Evolutionary conservation across 2,329 filamentous ascomycete species (phyloP).

Genomic region (Colletotrichum sp.): DNA sequence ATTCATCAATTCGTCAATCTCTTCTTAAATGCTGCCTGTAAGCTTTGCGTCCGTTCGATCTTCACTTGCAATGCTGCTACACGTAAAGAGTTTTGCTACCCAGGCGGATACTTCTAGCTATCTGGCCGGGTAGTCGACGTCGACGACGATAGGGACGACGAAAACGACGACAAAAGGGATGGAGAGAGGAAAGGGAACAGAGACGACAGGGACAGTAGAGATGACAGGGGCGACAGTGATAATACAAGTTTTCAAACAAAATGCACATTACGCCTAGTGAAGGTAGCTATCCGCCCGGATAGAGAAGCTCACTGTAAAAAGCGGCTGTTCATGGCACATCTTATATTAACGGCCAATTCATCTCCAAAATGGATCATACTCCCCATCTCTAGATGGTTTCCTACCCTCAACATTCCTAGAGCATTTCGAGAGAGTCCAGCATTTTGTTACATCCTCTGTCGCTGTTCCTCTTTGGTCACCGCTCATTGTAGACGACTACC

Average conservation of each 20-base stretch:
- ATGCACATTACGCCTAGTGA: neutral
- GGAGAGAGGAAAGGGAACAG: too few relatives aligned
- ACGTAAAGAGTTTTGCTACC: neutral
- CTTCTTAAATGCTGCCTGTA: neutral
- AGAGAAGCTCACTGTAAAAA: too few relatives aligned
- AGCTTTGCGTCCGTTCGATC: neutral
- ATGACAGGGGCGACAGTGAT: too few relatives aligned
- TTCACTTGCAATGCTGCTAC: neutral
- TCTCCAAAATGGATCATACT: too few relatives aligned
- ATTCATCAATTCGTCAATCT: neutral
- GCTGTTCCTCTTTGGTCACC: too few relatives aligned
- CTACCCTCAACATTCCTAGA: neutral
- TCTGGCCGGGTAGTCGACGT: neutral
- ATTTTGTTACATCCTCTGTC: neutral
- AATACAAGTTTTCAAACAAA: too few relatives aligned
- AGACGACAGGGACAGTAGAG: too few relatives aligned
- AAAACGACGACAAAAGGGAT: neutral
- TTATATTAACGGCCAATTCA: too few relatives aligned
- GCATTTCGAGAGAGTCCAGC: neutral
- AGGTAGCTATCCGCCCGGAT: neutral
- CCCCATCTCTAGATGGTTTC: neutral
- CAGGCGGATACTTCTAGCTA: too few relatives aligned
- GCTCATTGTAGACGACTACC: neutral
- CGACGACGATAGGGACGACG: neutral
- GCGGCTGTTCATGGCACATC: too few relatives aligned